Evolutionary conservation across 169 alveolate genomes (phyloP), one percentile per base, ranked within the genome.

Genomic region (Eimeria brunetti): DNA sequence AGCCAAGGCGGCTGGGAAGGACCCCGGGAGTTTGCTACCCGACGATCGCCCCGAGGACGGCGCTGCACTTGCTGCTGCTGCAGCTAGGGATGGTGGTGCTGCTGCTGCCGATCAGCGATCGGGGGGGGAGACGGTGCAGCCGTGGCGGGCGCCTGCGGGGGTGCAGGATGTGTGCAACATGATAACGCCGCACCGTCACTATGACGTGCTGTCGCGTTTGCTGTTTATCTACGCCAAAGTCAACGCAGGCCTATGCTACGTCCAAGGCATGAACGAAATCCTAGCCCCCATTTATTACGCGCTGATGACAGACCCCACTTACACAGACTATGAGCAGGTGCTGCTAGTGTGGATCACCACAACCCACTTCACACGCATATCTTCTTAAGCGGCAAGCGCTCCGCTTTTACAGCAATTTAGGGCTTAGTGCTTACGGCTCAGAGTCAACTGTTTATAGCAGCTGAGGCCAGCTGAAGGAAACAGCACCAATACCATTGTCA

Each of bases 251-350:
- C 88, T 94, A 30, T 89, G 95, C 51, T 94, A 94, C 73, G 95
- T 94, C 11, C 96, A 94, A 60, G 99, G 99, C 88, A 98, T 98
- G 99, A 98, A 98, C 94, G 99, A 98, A 90, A 85, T 98, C 36
- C 94, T 98, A 51, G 98, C 99, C 49, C 97, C 98, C 51, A 90
- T 98, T 56, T 97, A 98, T 90, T 97, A 93, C 71, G 96, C 97
- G 30, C 95, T 98, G 60, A 94, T 94, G 93, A 75, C 91, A 5
- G 96, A 94, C 73, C 96, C 96, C 2, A 93, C 92, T 12, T 81
- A 69, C 58, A 80, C 88, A 64, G 95, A 94, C 71, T 86, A 78
- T 38, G 92, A 80, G 22, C 95, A 94, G 95, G 96, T 76, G 41
- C 67, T 36, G 51, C 83, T 7, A 12, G 22, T 14, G 18, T 30